These are phyloP conservation scores for Fusarium musae DNA, from an alignment of 2,329 filamentous ascomycete genomes.

Conservation along the genomic window DNA sequence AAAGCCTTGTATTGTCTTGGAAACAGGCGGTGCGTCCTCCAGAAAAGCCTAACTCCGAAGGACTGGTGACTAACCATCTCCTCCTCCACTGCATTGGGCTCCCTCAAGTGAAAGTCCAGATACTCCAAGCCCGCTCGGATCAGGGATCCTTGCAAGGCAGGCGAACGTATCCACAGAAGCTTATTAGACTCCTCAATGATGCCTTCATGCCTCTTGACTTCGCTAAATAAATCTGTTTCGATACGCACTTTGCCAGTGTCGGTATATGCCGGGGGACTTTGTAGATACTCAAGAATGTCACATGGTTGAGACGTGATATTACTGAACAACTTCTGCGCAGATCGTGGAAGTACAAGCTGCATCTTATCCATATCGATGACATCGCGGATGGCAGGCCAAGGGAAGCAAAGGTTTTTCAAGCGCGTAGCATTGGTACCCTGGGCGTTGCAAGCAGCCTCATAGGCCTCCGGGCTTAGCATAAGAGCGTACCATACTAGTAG, in stretches of 20 bases:
- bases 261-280: conserved; percentile 19
- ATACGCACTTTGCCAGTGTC: not conserved
- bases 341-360: conserved; percentile 7
- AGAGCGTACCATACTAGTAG: conserved; percentile 27
- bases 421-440: not conserved
- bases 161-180: conserved; percentile 24
- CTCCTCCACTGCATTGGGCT: not conserved
- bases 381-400: conserved; percentile 29
- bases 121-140: conserved; percentile 10
- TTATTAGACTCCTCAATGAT: conserved; percentile 16
- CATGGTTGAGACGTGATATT: conserved; percentile 19
- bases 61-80: not conserved
- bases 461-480: conserved; percentile 8
- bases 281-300: conserved; percentile 24
- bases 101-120: conserved; percentile 6
- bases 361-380: conserved; percentile 17
- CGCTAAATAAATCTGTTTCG: conserved; percentile 7
- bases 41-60: conserved; percentile 16
- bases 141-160: conserved; percentile 8
- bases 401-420: conserved; percentile 26
- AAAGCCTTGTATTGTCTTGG: conserved; percentile 13
- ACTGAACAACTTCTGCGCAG: conserved; percentile 22
- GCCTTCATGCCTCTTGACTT: conserved; percentile 9
- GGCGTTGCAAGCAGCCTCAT: conserved; percentile 5
- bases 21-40: conserved; percentile 18